phyloP scores from a whole-genome alignment of 176 grass and related monocot genomes.

The Musa beccarii region DNA sequence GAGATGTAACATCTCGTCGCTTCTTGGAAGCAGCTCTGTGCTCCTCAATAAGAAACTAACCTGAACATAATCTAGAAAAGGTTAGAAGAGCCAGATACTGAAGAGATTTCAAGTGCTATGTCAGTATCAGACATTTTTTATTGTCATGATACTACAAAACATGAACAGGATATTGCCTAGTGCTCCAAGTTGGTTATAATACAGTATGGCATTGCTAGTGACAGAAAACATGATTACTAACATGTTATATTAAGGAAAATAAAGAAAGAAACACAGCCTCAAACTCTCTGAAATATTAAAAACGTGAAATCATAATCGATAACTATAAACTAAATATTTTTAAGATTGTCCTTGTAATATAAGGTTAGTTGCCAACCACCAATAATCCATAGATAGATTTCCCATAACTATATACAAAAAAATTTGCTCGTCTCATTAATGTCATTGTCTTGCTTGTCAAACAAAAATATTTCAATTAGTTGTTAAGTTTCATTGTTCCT shows the following conservation, averaged over 20 bases:
- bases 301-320: neutral
- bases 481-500: neutral
- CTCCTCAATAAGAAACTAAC: conserved; percentile 86
- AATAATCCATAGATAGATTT: neutral
- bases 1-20: conserved; percentile 12
- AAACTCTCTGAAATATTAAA: neutral
- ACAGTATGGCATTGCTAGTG: neutral
- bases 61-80: conserved; percentile 24
- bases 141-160: neutral
- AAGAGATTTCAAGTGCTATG: neutral
- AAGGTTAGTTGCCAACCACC: neutral
- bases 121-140: neutral
- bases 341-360: neutral
- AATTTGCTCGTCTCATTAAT: neutral
- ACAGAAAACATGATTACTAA: too few species aligned
- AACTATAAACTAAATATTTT: neutral
- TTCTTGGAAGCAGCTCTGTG: too few species aligned
- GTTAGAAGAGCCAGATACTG: neutral
- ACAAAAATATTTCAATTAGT: neutral
- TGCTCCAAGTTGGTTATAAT: neutral
- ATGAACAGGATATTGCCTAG: neutral
- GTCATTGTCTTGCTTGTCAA: neutral
- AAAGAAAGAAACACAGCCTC: too few species aligned
- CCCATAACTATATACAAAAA: neutral
- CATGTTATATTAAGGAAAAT: too few species aligned